A percentile compares a stretch with the other conserved stretches of the same genome.
phyloP scores from a whole-genome alignment of 106 monocot species.

The Hemerocallis citrina region DNA sequence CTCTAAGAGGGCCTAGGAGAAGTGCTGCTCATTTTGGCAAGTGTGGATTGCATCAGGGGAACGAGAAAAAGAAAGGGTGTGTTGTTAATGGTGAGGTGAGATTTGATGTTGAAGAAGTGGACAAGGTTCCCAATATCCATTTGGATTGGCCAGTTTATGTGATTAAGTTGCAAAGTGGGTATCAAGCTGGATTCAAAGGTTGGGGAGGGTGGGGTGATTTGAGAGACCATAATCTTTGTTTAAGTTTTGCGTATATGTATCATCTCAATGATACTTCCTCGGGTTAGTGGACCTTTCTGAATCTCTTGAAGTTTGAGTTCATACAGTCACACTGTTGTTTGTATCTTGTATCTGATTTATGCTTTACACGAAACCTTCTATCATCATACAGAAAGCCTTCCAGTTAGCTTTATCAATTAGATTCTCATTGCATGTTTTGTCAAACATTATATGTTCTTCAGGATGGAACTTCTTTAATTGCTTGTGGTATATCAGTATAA shows the following conservation, averaged over 20 bases:
- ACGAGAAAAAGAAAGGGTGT: conserved; percentile 41
- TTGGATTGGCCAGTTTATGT: conserved; percentile 59
- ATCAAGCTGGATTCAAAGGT: conserved; percentile 83
- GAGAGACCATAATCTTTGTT: conserved; percentile 78
- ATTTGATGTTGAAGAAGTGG: conserved; percentile 45
- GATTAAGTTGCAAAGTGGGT: conserved; percentile 40
- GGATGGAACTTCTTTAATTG: too few relatives aligned
- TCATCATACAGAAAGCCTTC: too few relatives aligned
- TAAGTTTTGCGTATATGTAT: conserved; percentile 88
- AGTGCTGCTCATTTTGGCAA: conserved; percentile 93
- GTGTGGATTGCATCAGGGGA: conserved; percentile 96
- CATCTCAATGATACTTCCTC: conserved; percentile 24
- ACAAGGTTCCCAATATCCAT: conserved; percentile 57
- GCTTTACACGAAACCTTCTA: background rate
- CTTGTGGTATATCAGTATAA: too few relatives aligned
- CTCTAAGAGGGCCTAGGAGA: conserved; percentile 64
- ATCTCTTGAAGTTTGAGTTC: background rate
- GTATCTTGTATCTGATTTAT: conserved; percentile 6
- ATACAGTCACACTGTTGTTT: background rate
- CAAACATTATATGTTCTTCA: too few relatives aligned
- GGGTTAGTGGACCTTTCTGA: background rate
- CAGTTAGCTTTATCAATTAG: too few relatives aligned
- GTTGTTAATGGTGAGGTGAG: conserved; percentile 47
- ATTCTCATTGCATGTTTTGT: too few relatives aligned
- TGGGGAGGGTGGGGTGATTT: conserved; percentile 97